These are phyloP conservation scores for Antrodiella citrinella DNA, from an alignment of 768 basidiomycete genomes.

Conservation along the genomic window DNA sequence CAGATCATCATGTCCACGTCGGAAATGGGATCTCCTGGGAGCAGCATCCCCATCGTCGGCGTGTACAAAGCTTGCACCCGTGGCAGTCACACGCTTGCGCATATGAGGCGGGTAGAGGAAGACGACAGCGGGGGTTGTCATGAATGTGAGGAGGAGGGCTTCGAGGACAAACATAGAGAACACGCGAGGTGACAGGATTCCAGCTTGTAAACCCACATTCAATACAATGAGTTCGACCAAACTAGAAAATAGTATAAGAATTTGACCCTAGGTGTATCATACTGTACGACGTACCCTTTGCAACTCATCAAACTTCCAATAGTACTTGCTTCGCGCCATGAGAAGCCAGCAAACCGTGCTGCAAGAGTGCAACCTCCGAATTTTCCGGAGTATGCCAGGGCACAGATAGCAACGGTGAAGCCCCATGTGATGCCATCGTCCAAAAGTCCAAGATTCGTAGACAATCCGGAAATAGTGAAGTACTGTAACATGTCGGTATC, in stretches of 20 bases:
- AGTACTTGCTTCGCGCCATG: slow-evolving; percentile 71
- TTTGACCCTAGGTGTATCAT: not conserved
- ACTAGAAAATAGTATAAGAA: slow-evolving; percentile 24
- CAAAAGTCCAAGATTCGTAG: slow-evolving; percentile 80
- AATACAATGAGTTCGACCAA: slow-evolving; percentile 93
- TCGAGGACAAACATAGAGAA: slow-evolving; percentile 96
- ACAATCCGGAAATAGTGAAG: slow-evolving; percentile 87
- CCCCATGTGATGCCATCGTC: slow-evolving; percentile 85
- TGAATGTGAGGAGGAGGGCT: slow-evolving; percentile 73
- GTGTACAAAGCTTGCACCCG: slow-evolving; percentile 39
- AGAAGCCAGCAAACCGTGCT: slow-evolving; percentile 61
- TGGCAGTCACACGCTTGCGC: slow-evolving; percentile 40
- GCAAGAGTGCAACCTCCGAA: slow-evolving; percentile 78
- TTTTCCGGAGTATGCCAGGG: slow-evolving; percentile 78
- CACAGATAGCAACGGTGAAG: slow-evolving; percentile 73
- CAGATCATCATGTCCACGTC: slow-evolving; percentile 10
- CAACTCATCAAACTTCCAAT: slow-evolving; percentile 94
- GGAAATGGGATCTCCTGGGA: not conserved
- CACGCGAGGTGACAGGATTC: slow-evolving; percentile 61
- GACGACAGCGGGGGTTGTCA: slow-evolving; percentile 73
- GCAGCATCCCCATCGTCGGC: slow-evolving; percentile 29
- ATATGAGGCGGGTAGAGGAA: slow-evolving; percentile 57
- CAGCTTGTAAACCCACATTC: slow-evolving; percentile 82
- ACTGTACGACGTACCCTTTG: slow-evolving; percentile 58
- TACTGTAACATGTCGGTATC: slow-evolving; percentile 40